Evolutionary conservation across 2,329 filamentous ascomycete species (phyloP).

Genomic region (Alternaria novae-zelandiae): DNA sequence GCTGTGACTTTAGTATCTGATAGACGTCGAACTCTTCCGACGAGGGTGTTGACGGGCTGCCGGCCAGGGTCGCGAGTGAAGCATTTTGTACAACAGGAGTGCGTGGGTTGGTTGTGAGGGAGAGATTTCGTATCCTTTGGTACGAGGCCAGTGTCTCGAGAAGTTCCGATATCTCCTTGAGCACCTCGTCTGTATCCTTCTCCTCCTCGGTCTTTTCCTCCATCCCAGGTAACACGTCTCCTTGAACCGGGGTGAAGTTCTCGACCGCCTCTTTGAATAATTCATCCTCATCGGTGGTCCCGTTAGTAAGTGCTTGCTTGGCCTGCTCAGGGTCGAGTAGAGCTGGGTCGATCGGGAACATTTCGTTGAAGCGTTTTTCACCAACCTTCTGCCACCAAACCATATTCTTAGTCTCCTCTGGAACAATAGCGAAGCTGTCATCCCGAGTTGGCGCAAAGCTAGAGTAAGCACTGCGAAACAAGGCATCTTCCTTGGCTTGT

Average conservation of each 20-base stretch:
- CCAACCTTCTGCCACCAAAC: conserved; percentile 80
- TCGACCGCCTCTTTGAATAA: conserved; percentile 48
- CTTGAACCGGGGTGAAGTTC: conserved; percentile 42
- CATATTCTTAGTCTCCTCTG: conserved; percentile 69
- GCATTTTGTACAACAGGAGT: conserved; percentile 72
- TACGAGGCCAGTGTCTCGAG: conserved; percentile 79
- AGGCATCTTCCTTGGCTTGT: conserved; percentile 71
- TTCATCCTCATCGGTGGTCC: conserved; percentile 40
- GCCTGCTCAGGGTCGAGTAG: conserved; percentile 48
- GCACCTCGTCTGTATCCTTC: conserved; percentile 70
- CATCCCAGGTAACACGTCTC: conserved; percentile 25
- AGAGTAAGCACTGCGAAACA: conserved; percentile 79
- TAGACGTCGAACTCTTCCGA: conserved; percentile 67
- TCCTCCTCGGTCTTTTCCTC: conserved; percentile 56
- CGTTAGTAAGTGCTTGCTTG: conserved; percentile 47
- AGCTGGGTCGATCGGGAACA: conserved; percentile 63
- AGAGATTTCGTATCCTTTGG: conserved; percentile 78
- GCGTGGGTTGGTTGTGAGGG: conserved; percentile 69
- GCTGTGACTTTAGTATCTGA: conserved; percentile 74
- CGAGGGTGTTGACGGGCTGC: conserved; percentile 70
- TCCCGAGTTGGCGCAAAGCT: conserved; percentile 80
- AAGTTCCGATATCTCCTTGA: conserved; percentile 76
- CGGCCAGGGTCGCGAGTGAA: conserved; percentile 59
- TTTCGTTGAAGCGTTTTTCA: conserved; percentile 68
- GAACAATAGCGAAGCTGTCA: conserved; percentile 72